Percentiles rank a stretch among this genome's conserved stretches.
Evolutionary conservation across 441 rosid genomes (phyloP).

Genomic region (Pelargonium australe): DNA sequence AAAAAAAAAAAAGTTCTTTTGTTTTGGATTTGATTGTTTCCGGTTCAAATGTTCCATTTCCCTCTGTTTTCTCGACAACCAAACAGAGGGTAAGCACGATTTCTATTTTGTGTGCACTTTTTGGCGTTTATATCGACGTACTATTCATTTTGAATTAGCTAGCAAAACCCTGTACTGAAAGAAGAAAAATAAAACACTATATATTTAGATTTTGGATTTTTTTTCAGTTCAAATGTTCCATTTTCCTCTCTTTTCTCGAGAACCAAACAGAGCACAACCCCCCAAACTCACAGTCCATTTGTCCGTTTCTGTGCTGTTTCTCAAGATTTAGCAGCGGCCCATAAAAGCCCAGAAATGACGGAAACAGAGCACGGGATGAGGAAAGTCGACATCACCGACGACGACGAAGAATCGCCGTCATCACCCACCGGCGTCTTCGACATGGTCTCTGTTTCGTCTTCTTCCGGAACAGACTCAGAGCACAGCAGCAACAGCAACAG

Average conservation of each 20-base stretch:
- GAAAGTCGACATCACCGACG: neutral
- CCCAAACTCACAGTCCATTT: neutral
- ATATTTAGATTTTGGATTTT: too few species aligned
- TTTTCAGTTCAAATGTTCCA: neutral
- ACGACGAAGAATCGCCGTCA: neutral
- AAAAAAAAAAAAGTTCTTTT: neutral
- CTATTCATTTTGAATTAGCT: too few species aligned
- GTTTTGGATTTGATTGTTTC: neutral
- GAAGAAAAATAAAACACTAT: too few species aligned
- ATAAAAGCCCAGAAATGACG: conserved; percentile 6
- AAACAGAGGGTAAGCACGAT: neutral
- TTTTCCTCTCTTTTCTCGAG: conserved; percentile 1
- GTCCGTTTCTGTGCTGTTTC: neutral
- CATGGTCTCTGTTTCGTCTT: conserved; percentile 8
- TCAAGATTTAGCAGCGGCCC: neutral
- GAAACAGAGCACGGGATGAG: neutral
- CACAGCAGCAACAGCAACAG: conserved; percentile 11
- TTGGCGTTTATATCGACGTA: too few species aligned
- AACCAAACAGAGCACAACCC: neutral
- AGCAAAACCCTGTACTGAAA: too few species aligned
- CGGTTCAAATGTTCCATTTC: neutral
- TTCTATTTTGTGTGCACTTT: too few species aligned
- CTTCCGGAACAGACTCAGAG: conserved; percentile 12
- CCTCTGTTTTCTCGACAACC: conserved; percentile 2
- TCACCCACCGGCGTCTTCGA: conserved; percentile 16